A percentile compares a stretch with the other conserved stretches of the same genome.
Conservation (phyloP, 805 yeast species). For the Pichia insulana region DNA sequence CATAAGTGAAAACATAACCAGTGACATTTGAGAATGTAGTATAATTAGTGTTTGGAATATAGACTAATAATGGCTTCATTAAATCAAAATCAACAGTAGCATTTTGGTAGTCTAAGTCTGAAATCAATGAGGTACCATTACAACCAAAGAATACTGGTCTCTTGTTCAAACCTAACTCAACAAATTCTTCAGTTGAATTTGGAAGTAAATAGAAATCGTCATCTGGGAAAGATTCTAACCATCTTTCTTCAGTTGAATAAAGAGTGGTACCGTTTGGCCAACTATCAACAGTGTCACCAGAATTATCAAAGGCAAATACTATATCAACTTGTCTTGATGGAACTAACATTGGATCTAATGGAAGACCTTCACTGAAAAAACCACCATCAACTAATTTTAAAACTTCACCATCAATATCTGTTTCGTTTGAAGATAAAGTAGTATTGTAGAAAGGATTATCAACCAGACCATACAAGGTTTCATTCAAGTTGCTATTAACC, state of each 20-base stretch:
- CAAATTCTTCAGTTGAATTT: constrained; percentile 43
- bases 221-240: constrained; percentile 37
- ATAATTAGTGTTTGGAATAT: constrained; percentile 60
- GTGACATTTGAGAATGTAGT: constrained; percentile 54
- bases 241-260: constrained; percentile 42
- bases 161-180: constrained; percentile 46
- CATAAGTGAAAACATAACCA: constrained; percentile 48
- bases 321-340: constrained; percentile 52
- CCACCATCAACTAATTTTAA: constrained; percentile 26
- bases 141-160: constrained; percentile 79
- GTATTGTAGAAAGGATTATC: constrained; percentile 32
- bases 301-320: constrained; percentile 53
- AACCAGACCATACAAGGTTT: constrained; percentile 38
- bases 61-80: constrained; percentile 63
- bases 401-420: constrained; percentile 13
- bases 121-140: constrained; percentile 45
- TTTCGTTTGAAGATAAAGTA: constrained; percentile 25
- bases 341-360: constrained; percentile 54
- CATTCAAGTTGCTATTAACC: constrained; percentile 38
- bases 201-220: constrained; percentile 70
- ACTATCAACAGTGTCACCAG: constrained; percentile 46
- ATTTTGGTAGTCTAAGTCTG: constrained; percentile 20
- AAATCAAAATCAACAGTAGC: constrained; percentile 21
- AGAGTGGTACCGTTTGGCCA: constrained; percentile 66
- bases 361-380: constrained; percentile 44